A percentile compares a stretch with the other conserved stretches of the same genome.
Evolutionary conservation across 371 early-diverging fungal genomes (phyloP).

Genomic region (Mucor plumbeus): DNA sequence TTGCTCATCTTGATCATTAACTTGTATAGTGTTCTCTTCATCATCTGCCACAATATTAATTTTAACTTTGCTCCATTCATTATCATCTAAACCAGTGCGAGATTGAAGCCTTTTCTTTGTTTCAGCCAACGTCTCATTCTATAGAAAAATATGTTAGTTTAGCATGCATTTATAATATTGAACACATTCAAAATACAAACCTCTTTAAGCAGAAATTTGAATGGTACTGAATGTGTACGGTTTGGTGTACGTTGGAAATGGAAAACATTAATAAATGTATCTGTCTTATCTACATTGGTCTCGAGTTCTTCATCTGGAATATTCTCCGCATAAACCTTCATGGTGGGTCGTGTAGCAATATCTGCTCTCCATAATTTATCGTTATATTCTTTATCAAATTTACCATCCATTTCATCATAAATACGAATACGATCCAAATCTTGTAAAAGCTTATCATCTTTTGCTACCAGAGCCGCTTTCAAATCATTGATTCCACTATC

Average conservation of each 20-base stretch:
- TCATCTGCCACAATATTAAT: slow-evolving; percentile 52
- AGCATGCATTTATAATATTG: too few species aligned
- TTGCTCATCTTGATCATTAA: slow-evolving; percentile 49
- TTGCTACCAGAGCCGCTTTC: slow-evolving; percentile 28
- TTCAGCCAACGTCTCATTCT: slow-evolving; percentile 71
- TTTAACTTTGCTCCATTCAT: slow-evolving; percentile 86
- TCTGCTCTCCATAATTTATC: slow-evolving; percentile 19
- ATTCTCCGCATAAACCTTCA: slow-evolving; percentile 46
- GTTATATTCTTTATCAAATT: slow-evolving; percentile 22
- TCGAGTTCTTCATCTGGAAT: slow-evolving; percentile 65
- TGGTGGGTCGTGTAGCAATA: slow-evolving; percentile 10
- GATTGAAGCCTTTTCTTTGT: slow-evolving; percentile 76
- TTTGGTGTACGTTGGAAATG: slow-evolving; percentile 75
- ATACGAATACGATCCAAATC: slow-evolving; percentile 20
- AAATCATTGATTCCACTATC: slow-evolving; percentile 29
- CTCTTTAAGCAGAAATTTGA: slow-evolving; percentile 70
- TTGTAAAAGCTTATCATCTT: slow-evolving; percentile 17
- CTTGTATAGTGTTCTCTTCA: slow-evolving; percentile 38
- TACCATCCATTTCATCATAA: slow-evolving; percentile 29
- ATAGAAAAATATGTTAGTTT: neutral
- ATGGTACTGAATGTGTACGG: slow-evolving; percentile 84
- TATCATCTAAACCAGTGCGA: slow-evolving; percentile 81
- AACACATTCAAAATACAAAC: slow-evolving; percentile 31
- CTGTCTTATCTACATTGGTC: slow-evolving; percentile 26
- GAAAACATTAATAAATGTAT: slow-evolving; percentile 63